Conservation (phyloP, 139 green algal genomes). For the Penium margaritaceum region DNA sequence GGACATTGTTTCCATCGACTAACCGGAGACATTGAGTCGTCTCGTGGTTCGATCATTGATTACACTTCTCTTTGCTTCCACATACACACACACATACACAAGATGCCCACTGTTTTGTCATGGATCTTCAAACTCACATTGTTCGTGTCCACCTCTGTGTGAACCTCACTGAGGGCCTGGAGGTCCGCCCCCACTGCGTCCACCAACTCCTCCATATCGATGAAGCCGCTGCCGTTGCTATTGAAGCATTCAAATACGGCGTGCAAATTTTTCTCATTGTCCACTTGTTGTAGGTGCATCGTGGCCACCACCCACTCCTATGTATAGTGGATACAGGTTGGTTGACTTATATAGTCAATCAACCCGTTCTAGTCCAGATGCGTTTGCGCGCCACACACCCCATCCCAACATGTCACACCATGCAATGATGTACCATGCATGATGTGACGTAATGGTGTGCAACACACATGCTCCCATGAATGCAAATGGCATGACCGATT, state of each 20-base stretch:
- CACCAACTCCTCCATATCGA: constrained; percentile 12
- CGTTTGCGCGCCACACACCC: not conserved
- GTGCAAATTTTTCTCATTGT: constrained; percentile 10
- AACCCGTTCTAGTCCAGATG: constrained; percentile 48
- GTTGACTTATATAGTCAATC: constrained; percentile 90
- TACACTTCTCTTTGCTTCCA: too few species aligned
- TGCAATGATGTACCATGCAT: not conserved
- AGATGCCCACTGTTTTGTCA: not conserved
- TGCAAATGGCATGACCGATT: not conserved
- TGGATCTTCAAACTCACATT: constrained; percentile 6
- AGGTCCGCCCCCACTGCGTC: not conserved
- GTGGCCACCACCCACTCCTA: constrained; percentile 65
- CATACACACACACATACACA: too few species aligned
- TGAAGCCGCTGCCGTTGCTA: constrained; percentile 5
- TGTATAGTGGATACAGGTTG: too few species aligned
- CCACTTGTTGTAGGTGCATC: constrained; percentile 30
- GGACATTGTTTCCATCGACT: too few species aligned
- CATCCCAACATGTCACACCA: not conserved
- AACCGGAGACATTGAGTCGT: too few species aligned
- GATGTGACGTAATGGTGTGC: not conserved
- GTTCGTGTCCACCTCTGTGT: constrained; percentile 20
- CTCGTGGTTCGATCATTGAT: too few species aligned
- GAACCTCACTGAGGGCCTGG: constrained; percentile 1
- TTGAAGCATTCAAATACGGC: constrained; percentile 13
- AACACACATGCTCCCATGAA: not conserved